These are phyloP conservation scores for Hyaloscypha variabilis DNA, from an alignment of 495 filamentous ascomycete species.

Conservation along the genomic window DNA sequence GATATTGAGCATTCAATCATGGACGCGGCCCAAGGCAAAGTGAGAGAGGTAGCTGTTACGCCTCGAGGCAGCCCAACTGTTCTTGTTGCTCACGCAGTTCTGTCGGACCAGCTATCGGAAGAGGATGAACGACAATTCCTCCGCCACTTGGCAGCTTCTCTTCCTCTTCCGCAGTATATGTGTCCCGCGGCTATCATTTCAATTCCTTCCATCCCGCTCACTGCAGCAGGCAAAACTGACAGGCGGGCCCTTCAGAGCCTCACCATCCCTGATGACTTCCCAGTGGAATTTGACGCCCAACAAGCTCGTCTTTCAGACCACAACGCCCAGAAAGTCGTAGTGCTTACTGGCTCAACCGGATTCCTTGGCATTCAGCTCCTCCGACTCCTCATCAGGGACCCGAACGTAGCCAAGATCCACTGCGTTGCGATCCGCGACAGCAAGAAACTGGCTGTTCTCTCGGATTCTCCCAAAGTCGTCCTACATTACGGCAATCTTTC, in stretches of 20 bases:
- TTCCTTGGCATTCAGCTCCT: constrained; percentile 29
- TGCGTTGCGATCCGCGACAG: constrained; percentile 3
- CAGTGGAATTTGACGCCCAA: too few species aligned
- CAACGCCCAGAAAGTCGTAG: not conserved
- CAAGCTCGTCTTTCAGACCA: not conserved
- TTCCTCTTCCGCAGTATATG: constrained; percentile 27
- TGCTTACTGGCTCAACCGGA: constrained; percentile 38
- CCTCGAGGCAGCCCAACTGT: constrained; percentile 19
- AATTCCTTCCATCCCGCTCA: constrained; percentile 41
- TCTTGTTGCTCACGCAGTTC: constrained; percentile 14
- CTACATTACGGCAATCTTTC: constrained; percentile 23
- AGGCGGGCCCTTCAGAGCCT: constrained; percentile 14
- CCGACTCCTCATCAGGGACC: not conserved
- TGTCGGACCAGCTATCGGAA: not conserved
- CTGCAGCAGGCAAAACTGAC: constrained; percentile 47
- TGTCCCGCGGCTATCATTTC: constrained; percentile 36
- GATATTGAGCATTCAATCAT: constrained; percentile 49
- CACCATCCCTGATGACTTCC: too few species aligned
- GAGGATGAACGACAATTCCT: constrained; percentile 5
- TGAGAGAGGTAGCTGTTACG: constrained; percentile 41
- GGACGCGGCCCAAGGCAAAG: constrained; percentile 23
- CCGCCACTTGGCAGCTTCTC: not conserved
- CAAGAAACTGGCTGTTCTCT: not conserved
- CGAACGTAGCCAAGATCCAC: constrained; percentile 8
- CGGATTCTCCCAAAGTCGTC: constrained; percentile 4